Base-by-base conservation (phyloP, 2,329 filamentous ascomycete genomes). In the Onygenales sp. region DNA sequence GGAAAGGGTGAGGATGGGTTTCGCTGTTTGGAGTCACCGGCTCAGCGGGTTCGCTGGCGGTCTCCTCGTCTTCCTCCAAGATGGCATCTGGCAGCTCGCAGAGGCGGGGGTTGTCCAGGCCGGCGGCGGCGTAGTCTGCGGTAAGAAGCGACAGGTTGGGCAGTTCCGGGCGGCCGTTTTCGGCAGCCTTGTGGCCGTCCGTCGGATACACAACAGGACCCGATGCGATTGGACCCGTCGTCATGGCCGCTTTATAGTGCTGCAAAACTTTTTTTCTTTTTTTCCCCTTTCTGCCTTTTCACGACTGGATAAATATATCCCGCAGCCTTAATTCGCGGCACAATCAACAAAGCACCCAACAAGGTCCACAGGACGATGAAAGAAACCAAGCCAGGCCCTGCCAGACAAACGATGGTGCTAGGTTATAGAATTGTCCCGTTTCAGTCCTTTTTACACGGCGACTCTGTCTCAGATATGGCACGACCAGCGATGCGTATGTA, bases 1-100 rank as follows among this genome's bases (percentile, higher is more conserved):
- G 49, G 51, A 53, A 52, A 14, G 43, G 34, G 27, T 49, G 27
- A 9, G 55, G 47, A 42, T 58, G 55, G 10, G 51, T 33, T 40
- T 57, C 58, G 44, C 58, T 60, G 27, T 50, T 56, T 9, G 60
- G 59, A 13, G 60, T 62, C 36, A 62, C 42, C 2, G 60, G 58
- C 44, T 63, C 61, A 6, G 53, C 37, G 9, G 59, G 55, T 42
- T 62, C 61, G 47, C 56, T 61, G 27, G 56, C 57, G 10, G 58
- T 57, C 50, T 59, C 58, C 39, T 59, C 58, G 14, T 59, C 56
- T 40, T 58, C 56, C 34, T 59, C 58, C 14, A 45, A 46, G 31
- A 59, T 59, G 32, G 53, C 49, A 11, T 52, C 49, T 44, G 58
- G 58, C n/a, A 59, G 44, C 27, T 59, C 58, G 10, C 53, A 42